Evolutionary conservation across 768 basidiomycete species (phyloP).

Genomic region (Lactifluus piperatus): DNA sequence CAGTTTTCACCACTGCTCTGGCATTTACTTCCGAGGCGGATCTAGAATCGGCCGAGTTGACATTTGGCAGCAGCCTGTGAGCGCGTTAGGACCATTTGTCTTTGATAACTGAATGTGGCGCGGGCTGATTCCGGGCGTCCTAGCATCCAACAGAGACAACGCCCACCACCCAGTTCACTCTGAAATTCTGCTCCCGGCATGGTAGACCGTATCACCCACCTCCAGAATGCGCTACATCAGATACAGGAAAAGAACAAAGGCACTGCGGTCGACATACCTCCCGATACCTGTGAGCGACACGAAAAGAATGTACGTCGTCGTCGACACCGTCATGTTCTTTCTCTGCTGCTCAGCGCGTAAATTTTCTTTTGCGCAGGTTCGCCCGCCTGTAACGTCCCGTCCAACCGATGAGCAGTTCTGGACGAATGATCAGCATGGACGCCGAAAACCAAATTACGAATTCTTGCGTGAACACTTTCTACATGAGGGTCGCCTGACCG

Average conservation of each 20-base stretch:
- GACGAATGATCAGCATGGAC: slow-evolving; percentile 41
- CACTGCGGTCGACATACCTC: slow-evolving; percentile 22
- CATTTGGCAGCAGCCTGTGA: not conserved
- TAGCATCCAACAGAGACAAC: not conserved
- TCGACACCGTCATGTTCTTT: not conserved
- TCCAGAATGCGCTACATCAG: slow-evolving; percentile 22
- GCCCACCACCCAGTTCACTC: not conserved
- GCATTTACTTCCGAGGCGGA: not conserved
- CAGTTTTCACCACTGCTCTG: not conserved
- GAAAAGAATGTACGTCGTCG: slow-evolving; percentile 30
- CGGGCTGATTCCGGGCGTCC: not conserved
- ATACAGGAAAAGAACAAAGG: slow-evolving; percentile 28
- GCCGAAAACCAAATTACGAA: slow-evolving; percentile 56
- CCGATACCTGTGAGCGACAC: slow-evolving; percentile 26
- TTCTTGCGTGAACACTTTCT: slow-evolving; percentile 86
- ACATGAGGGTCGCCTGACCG: slow-evolving; percentile 70
- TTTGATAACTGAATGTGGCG: not conserved
- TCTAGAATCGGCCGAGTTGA: not conserved
- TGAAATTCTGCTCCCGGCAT: not conserved
- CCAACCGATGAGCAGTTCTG: slow-evolving; percentile 75
- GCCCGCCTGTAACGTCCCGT: slow-evolving; percentile 50
- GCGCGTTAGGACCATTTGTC: not conserved
- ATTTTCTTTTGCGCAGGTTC: slow-evolving; percentile 44
- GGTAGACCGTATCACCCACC: slow-evolving; percentile 15
- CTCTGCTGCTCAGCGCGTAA: not conserved